Base-by-base conservation (phyloP, 1,139 yeast genomes). In the Saccharomyces hybrid region DNA sequence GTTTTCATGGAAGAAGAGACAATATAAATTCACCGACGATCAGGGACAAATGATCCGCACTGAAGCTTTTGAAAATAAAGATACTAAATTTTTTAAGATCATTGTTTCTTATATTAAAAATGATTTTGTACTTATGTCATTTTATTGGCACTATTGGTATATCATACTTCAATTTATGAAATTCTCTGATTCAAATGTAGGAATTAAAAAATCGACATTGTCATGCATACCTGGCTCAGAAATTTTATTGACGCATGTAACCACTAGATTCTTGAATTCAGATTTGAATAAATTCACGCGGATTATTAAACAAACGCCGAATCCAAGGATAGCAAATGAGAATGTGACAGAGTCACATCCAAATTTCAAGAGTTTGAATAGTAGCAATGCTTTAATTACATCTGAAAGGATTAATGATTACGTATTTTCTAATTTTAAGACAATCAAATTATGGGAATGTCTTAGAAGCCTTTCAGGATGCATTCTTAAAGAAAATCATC, bases 131-230 rank as follows among this genome's bases (percentile, higher is more conserved):
- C 65, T 66, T 46, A 51, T 58, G 48, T 61, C 67, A 14, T 68
- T 68, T 53, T 64, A 66, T 50, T 68, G 67, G 65, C 69, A 68
- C 54, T 67, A 64, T 55, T 67, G 71, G 70, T 58, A 56, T 49
- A 65, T 67, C 16, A 53, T 60, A 25, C 42, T 62, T 31, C 52
- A 55, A 11, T 56, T 49, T 55, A n/a, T 48, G 47, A 13, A 50
- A 20, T 44, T 53, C 46, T 29, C 49, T 3, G 53, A 56, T n/a
- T 29, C 16, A 13, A 42, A 53, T 49, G 4, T 51, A 32, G 32
- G 7, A 11, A 32, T n/a, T 32, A 5, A 28, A 32, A 25, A 53
- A 55, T 14, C 26, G 53, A 27, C 51, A 52, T 46, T 29, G 48
- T 11, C 44, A 38, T 38, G 13, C 27, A 51, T 64, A 20, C 64